Base-by-base conservation (phyloP, 371 early-diverging fungal genomes). In the Apophysomyces trapeziformis region DNA sequence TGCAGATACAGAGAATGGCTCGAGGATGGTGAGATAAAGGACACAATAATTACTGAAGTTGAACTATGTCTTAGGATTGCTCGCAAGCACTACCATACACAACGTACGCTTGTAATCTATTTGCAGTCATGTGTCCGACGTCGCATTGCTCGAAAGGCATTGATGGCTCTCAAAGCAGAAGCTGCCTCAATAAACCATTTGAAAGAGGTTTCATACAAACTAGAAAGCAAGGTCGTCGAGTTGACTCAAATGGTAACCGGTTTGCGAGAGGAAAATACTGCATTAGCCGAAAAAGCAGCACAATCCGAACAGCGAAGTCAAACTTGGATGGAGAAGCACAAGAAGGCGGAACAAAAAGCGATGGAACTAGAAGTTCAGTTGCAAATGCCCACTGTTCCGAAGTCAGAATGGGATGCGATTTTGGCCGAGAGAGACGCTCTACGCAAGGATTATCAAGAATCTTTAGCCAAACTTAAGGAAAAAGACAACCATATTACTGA, bases 221-320 rank as follows among this genome's bases (percentile, higher is more conserved):
- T 99, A 8, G 98, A 99, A 75, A 93, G 87, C 81, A 98, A 96
- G 86, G 92, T 99, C 57, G 89, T 98, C 66, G 95, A 93, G 74
- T 83, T 99, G 67, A 96, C 96, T 14, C 94, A 93, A 78, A 77
- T 82, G 44, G 71, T 98, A 62, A 87, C 86, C 13, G 70, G 78
- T 61, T 84, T 90, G 58, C 85, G 87, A 62, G 77, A 85, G 43
- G 95, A 93, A 71, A 89, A 87, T 72, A 86, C 85, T 35, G 68
- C 68, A 4, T 66, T 92, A 47, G 69, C 66, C 32, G 78, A 84
- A 26, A 84, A 83, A 46, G 73, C 86, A 36, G 66, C 71, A 9
- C 70, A 77, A 6, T 72, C 92, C 47, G 94, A 94, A 72, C 73
- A 57, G 2, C 90, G 92, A 68, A 72, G 89, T 60, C 70, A 70